Conservation (phyloP, 306 rosid genomes). For the Rubus parviflorus region DNA sequence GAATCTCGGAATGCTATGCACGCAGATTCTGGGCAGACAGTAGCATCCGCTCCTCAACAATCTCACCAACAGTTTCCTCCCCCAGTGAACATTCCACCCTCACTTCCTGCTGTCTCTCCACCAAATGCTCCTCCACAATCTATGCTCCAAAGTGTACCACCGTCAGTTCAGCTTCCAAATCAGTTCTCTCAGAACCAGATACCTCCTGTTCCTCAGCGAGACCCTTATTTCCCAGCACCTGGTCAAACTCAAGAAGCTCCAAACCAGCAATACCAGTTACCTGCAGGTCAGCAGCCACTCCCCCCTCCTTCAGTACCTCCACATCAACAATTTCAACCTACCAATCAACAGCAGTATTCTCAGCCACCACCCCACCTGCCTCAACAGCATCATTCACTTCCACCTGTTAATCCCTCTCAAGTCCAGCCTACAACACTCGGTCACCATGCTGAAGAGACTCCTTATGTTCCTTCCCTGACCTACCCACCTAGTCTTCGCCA, state of each 20-base stretch:
- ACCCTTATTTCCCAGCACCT: constrained; percentile 56
- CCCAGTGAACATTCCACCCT: constrained; percentile 43
- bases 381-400: constrained; percentile 54
- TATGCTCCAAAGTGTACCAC: constrained; percentile 49
- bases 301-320: constrained; percentile 51
- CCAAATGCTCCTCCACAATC: constrained; percentile 67
- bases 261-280: constrained; percentile 65
- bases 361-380: constrained; percentile 53
- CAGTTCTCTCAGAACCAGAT: constrained; percentile 67
- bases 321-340: constrained; percentile 61
- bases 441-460: constrained; percentile 72
- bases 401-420: constrained; percentile 53
- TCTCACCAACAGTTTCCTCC: constrained; percentile 56
- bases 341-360: constrained; percentile 60
- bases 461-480: constrained; percentile 65
- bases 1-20: constrained; percentile 37
- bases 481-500: constrained; percentile 61
- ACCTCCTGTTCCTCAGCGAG: constrained; percentile 60
- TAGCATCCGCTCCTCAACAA: constrained; percentile 62
- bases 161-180: constrained; percentile 51
- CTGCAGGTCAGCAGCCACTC: constrained; percentile 53
- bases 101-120: constrained; percentile 48
- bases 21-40: constrained; percentile 45
- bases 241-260: constrained; percentile 61
- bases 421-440: constrained; percentile 52